Conservation (phyloP, 2,329 filamentous ascomycete species). For the Ophiocordyceps polyrhachis-furcata region DNA sequence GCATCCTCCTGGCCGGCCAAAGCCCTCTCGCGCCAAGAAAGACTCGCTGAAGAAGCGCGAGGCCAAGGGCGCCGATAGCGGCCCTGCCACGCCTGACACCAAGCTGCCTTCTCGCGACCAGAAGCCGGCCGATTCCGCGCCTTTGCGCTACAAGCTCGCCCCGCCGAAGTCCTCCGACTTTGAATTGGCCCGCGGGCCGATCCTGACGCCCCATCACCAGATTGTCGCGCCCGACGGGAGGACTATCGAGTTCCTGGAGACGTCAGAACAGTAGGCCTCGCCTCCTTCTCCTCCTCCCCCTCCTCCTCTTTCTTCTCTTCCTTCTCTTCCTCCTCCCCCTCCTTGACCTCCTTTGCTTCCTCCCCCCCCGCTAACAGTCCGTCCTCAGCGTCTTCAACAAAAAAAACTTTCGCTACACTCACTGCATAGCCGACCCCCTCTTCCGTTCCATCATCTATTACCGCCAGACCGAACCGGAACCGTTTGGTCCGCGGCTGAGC, state of each 20-base stretch:
- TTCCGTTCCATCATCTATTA: conserved; percentile 82
- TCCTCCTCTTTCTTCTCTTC: not conserved
- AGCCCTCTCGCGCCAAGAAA: conserved; percentile 37
- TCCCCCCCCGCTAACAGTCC: too few species aligned
- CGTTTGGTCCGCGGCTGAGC: conserved; percentile 69
- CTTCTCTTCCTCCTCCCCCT: not conserved
- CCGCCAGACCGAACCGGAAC: conserved; percentile 69
- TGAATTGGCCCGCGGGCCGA: conserved; percentile 35
- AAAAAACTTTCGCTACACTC: conserved; percentile 69
- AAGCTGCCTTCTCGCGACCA: conserved; percentile 19
- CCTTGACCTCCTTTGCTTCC: conserved; percentile 4
- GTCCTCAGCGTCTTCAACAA: conserved; percentile 38
- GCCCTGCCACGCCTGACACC: conserved; percentile 38
- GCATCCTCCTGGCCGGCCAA: conserved; percentile 12
- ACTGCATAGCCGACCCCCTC: conserved; percentile 73
- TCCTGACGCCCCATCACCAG: conserved; percentile 37
- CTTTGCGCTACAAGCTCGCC: conserved; percentile 44
- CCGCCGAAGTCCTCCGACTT: conserved; percentile 44
- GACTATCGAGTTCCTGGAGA: conserved; percentile 40
- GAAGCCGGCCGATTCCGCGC: conserved; percentile 26
- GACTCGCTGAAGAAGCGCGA: conserved; percentile 52
- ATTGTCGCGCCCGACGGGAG: conserved; percentile 29
- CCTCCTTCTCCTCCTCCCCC: not conserved
- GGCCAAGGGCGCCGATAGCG: conserved; percentile 35
- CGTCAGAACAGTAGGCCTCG: conserved; percentile 40